Percentiles rank a stretch among this genome's conserved stretches.
phyloP scores from a whole-genome alignment of 192 early-diverging fungal genomes.

The Linnemannia exigua region DNA sequence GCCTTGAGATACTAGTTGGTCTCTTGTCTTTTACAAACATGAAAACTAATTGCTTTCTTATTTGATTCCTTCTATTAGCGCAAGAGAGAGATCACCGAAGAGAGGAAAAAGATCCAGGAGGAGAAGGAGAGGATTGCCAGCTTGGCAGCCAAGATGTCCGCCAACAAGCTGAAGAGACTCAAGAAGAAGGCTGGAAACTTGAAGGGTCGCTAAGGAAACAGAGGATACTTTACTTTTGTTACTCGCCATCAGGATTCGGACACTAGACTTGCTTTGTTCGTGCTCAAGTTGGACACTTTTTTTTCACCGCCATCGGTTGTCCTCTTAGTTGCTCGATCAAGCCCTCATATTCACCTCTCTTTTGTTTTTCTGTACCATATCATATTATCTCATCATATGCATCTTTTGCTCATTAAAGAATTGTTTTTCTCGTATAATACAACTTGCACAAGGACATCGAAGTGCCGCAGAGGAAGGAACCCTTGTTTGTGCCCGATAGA shows the following conservation, averaged over 20 bases:
- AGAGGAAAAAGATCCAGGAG: constrained; percentile 59
- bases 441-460: background rate
- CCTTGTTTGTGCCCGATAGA: background rate
- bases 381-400: background rate
- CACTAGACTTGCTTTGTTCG: background rate
- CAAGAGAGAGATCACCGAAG: constrained; percentile 56
- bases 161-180: constrained; percentile 55
- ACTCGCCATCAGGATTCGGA: background rate
- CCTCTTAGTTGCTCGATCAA: background rate
- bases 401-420: background rate
- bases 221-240: background rate
- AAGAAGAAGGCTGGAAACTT: constrained; percentile 57
- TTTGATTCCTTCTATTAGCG: constrained; percentile 18
- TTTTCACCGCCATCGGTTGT: background rate
- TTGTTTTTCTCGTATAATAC: background rate
- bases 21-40: background rate
- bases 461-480: too few relatives aligned
- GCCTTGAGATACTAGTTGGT: background rate
- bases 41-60: background rate
- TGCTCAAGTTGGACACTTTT: background rate
- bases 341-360: background rate
- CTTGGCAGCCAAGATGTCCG: constrained; percentile 55
- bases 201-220: constrained; percentile 40
- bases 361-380: too few relatives aligned
- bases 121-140: constrained; percentile 59